Percentiles rank a stretch among this genome's conserved stretches.
phyloP scores from a whole-genome alignment of 371 early-diverging fungal genomes.

The Rhizopus stolonifer region DNA sequence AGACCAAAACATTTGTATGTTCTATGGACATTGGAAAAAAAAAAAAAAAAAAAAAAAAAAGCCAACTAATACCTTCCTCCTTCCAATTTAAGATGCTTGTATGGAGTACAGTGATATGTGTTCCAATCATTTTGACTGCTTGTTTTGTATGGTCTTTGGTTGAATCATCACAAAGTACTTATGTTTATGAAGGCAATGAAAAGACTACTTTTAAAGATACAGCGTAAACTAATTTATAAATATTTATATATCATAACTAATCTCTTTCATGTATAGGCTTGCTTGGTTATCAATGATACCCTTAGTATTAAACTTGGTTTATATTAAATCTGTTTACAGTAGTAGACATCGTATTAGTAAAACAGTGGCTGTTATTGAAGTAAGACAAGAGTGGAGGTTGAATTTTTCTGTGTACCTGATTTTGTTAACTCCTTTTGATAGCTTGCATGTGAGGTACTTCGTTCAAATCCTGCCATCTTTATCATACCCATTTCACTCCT shows the following conservation, averaged over 20 bases:
- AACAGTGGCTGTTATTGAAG: slow-evolving; percentile 63
- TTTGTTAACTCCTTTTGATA: slow-evolving; percentile 15
- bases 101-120: slow-evolving; percentile 57
- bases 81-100: slow-evolving; percentile 72
- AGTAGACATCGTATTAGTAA: slow-evolving; percentile 49
- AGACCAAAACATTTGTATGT: too few relatives aligned
- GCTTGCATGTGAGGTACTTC: slow-evolving; percentile 74
- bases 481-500: slow-evolving; percentile 58
- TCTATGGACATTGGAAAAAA: too few relatives aligned
- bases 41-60: neutral
- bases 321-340: slow-evolving; percentile 34
- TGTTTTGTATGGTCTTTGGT: slow-evolving; percentile 59
- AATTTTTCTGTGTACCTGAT: neutral
- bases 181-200: slow-evolving; percentile 33
- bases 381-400: slow-evolving; percentile 8
- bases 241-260: neutral
- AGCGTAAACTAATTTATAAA: slow-evolving; percentile 18
- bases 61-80: neutral
- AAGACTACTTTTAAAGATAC: slow-evolving; percentile 42
- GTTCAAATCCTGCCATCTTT: slow-evolving; percentile 70
- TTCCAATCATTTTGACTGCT: slow-evolving; percentile 52
- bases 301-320: slow-evolving; percentile 46
- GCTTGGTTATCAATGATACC: slow-evolving; percentile 57
- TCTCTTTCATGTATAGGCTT: slow-evolving; percentile 30
- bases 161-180: slow-evolving; percentile 48